Evolutionary conservation across 768 basidiomycete genomes (phyloP).

Genomic region (Dioszegia hungarica): DNA sequence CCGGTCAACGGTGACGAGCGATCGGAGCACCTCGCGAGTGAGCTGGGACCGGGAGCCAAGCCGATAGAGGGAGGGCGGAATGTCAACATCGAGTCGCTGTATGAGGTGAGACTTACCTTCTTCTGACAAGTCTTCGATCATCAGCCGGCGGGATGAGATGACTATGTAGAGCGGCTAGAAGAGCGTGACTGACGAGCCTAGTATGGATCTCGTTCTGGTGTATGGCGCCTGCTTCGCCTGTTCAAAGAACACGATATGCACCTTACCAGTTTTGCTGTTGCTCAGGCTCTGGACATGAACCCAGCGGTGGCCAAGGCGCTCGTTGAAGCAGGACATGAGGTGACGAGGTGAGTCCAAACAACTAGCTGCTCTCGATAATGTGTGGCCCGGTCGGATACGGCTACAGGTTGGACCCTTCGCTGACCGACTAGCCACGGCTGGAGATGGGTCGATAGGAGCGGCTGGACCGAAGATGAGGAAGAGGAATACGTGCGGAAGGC

Average conservation of each 20-base stretch:
- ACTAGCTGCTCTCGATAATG: too few species aligned
- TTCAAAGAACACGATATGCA: conserved; percentile 29
- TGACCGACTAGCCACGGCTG: conserved; percentile 30
- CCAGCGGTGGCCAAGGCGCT: conserved; percentile 19
- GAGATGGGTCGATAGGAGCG: conserved; percentile 32
- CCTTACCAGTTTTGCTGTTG: conserved; percentile 31
- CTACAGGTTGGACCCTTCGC: too few species aligned
- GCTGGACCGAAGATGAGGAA: conserved; percentile 28
- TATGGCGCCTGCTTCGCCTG: conserved; percentile 35
- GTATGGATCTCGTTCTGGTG: conserved; percentile 38
- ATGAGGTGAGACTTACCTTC: conserved; percentile 19
- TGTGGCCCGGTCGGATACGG: too few species aligned
- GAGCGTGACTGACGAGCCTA: conserved; percentile 2
- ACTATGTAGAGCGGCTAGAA: too few species aligned
- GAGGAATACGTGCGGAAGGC: conserved; percentile 26
- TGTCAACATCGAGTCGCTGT: conserved; percentile 36
- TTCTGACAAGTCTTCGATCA: too few species aligned
- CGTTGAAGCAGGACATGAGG: conserved; percentile 28
- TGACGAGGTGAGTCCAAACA: conserved; percentile 24
- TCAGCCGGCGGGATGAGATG: too few species aligned
- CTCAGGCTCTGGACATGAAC: conserved; percentile 23
- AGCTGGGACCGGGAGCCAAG: conserved; percentile 28
- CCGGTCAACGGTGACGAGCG: conserved; percentile 32
- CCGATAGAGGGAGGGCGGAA: conserved; percentile 21
- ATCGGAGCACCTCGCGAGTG: conserved; percentile 26